Evolutionary conservation across 495 filamentous ascomycete genomes (phyloP), one percentile per base, ranked within the genome.

Genomic region (Penicillium coffeae): DNA sequence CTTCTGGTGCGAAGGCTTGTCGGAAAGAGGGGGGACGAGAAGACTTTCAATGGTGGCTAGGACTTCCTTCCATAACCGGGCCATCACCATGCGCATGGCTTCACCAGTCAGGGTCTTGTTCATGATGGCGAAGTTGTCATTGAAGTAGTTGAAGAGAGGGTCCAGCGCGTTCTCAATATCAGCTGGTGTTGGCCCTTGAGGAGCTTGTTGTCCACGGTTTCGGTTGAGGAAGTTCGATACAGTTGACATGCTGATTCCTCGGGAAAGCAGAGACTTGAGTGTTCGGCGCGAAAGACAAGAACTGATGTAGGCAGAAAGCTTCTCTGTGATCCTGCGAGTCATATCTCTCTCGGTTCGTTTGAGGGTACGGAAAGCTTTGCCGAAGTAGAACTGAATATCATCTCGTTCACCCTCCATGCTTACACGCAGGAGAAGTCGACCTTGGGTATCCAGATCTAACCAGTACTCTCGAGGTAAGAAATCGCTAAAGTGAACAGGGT

Each of bases 61-160:
- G 8, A 96, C 90, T 67, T 96, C 94, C 65, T 99, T 99, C 94
- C 94, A 99, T 12, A 99, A 68, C 33, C 94, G 82, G 19, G 89
- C 93, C 94, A 99, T 99, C 48, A 99, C 91, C 67, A 90, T 88
- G 48, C 87, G 79, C 93, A 99, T 95, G 38, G 94, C 91, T 42
- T 89, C 82, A 27, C 86, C 84, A 2, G 94, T 97, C 21, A 99
- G 76, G 1, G 91, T 96, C 65, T 90, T 82, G 69, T 96, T 95
- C 89, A 99, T 93, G 60, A 96, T 96, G 32, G 90, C 91, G 59
- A 99, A 99, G 59, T 99, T 99, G 63, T 96, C 94, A 62, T 97
- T 89, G 61, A 99, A 97, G 64, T 99, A 99, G 45, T 83, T 82
- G 56, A 96, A 94, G n/a, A 99, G 78, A 2, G 91, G 89, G 48